These are phyloP conservation scores for Phytophthora pinifolia DNA, from an alignment of 352 stramenopile genomes.

Conservation along the genomic window DNA sequence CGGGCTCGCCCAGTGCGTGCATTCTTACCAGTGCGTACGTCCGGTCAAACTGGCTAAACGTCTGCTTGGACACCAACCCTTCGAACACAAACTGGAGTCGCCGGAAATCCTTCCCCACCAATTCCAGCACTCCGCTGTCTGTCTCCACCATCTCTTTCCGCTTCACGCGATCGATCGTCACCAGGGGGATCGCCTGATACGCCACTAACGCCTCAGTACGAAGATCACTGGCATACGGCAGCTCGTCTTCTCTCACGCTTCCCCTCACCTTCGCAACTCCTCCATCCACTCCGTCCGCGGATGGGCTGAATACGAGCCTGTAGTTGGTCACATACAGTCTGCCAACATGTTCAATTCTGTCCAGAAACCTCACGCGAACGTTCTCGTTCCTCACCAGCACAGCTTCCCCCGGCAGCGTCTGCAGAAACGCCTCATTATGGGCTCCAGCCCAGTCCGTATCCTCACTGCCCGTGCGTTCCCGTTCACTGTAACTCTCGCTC, in stretches of 20 bases:
- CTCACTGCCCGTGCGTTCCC: slow-evolving; percentile 28
- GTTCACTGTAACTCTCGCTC: slow-evolving; percentile 19
- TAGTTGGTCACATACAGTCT: slow-evolving; percentile 84
- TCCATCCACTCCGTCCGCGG: slow-evolving; percentile 7
- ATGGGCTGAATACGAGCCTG: slow-evolving; percentile 74
- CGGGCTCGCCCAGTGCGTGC: slow-evolving; percentile 57
- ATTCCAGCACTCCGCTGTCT: slow-evolving; percentile 66
- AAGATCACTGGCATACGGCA: slow-evolving; percentile 47
- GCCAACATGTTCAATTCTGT: slow-evolving; percentile 46
- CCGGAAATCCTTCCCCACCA: slow-evolving; percentile 83
- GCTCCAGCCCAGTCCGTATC: slow-evolving; percentile 28
- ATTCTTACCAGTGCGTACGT: slow-evolving; percentile 62
- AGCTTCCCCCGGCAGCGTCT: slow-evolving; percentile 67
- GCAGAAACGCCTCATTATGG: slow-evolving; percentile 31
- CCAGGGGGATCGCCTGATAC: slow-evolving; percentile 72
- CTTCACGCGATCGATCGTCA: slow-evolving; percentile 75
- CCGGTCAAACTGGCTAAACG: slow-evolving; percentile 75
- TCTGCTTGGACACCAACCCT: slow-evolving; percentile 74
- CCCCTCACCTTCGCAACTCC: slow-evolving; percentile 23
- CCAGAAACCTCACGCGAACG: slow-evolving; percentile 57
- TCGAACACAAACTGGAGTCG: slow-evolving; percentile 77
- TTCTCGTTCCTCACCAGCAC: slow-evolving; percentile 64
- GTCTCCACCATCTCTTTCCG: slow-evolving; percentile 75
- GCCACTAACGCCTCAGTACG: slow-evolving; percentile 38
- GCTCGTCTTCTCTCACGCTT: slow-evolving; percentile 42